phyloP scores from a whole-genome alignment of 2,329 filamentous ascomycete genomes.

The Talaromyces sp. region DNA sequence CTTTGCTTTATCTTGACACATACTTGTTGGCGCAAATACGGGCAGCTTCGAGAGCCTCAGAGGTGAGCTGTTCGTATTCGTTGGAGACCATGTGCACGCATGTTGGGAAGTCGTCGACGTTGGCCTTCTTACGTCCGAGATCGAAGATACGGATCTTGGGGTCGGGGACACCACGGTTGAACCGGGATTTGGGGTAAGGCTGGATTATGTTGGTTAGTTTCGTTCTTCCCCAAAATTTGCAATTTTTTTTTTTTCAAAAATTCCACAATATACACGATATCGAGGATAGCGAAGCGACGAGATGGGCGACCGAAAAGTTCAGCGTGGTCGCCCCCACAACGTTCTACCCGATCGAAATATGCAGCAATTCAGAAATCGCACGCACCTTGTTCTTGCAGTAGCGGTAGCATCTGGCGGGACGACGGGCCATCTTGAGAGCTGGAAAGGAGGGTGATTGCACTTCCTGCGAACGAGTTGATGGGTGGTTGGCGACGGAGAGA shows the following conservation, averaged over 20 bases:
- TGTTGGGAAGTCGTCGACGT: conserved; percentile 98
- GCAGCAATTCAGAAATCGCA: conserved; percentile 15
- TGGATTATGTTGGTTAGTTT: conserved; percentile 29
- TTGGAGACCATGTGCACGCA: conserved; percentile 99
- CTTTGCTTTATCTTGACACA: too few species aligned
- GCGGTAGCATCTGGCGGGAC: conserved; percentile 98
- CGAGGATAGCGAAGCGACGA: neutral
- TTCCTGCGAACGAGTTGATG: conserved; percentile 40
- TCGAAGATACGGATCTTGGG: conserved; percentile 93
- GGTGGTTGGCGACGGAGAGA: conserved; percentile 27
- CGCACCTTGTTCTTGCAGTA: conserved; percentile 99
- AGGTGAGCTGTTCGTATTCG: conserved; percentile 99
- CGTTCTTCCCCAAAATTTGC: neutral
- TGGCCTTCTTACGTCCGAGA: conserved; percentile 96
- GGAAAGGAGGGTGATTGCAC: conserved; percentile 41
- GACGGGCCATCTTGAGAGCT: conserved; percentile 91
- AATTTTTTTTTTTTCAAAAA: neutral
- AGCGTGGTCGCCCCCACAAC: conserved; percentile 19
- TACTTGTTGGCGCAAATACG: conserved; percentile 99
- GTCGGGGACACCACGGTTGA: conserved; percentile 97
- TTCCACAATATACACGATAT: neutral
- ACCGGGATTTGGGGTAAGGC: conserved; percentile 99
- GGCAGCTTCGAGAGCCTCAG: conserved; percentile 98
- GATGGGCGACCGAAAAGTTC: neutral
- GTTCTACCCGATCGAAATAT: conserved; percentile 13